Percentiles rank a stretch among this genome's conserved stretches.
Evolutionary conservation across 2,329 filamentous ascomycete species (phyloP).

Genomic region (Ambrosiella xylebori): DNA sequence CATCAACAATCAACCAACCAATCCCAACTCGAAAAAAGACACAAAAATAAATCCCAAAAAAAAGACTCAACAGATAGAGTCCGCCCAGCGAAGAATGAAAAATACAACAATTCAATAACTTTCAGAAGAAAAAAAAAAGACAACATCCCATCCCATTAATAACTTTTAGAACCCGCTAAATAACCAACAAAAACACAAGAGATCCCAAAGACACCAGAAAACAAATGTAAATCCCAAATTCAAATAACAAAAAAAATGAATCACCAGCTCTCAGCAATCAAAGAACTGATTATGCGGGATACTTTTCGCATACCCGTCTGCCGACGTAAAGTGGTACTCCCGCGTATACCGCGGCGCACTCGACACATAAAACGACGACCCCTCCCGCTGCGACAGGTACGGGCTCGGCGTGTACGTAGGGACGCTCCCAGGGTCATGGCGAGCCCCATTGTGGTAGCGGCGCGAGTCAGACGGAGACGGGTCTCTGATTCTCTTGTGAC

Average conservation of each 20-base stretch:
- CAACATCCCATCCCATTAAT: neutral
- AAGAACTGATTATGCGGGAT: constrained; percentile 1
- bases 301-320: constrained; percentile 3
- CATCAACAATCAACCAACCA: neutral
- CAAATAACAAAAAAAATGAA: neutral
- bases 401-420: neutral
- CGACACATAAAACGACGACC: neutral
- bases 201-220: neutral
- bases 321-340: neutral
- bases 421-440: neutral
- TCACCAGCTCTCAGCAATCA: neutral
- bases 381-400: neutral
- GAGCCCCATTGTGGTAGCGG: neutral
- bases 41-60: neutral
- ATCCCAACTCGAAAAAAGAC: neutral
- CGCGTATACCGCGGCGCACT: neutral
- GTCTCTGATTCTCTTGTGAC: constrained; percentile 3
- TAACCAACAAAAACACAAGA: too few relatives aligned
- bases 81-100: neutral
- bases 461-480: constrained; percentile 1
- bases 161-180: too few relatives aligned
- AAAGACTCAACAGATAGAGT: neutral
- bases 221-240: neutral
- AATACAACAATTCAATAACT: neutral
- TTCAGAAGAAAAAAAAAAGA: neutral